These are phyloP conservation scores for Penstemon eatonii DNA, from an alignment of 257 asterid species.

Conservation along the genomic window DNA sequence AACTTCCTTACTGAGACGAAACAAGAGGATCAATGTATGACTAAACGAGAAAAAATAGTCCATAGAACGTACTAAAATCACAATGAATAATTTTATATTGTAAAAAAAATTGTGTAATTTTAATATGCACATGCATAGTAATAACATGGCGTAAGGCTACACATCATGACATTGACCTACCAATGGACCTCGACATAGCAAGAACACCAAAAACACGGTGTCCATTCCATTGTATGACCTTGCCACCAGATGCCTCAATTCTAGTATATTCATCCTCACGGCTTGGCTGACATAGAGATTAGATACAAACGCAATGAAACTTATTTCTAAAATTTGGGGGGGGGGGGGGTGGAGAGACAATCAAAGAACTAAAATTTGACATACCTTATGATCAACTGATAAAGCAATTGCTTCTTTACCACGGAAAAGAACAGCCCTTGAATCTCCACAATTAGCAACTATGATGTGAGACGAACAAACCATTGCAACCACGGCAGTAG, in stretches of 20 bases:
- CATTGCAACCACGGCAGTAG: constrained; percentile 81
- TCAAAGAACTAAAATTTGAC: constrained; percentile 4
- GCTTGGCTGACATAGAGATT: constrained; percentile 51
- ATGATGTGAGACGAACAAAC: constrained; percentile 75
- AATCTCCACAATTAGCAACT: constrained; percentile 86
- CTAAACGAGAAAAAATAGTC: not conserved
- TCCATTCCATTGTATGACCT: constrained; percentile 90
- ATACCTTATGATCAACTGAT: constrained; percentile 81
- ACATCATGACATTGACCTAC: constrained; percentile 40
- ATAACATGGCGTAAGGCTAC: not conserved
- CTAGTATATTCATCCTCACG: constrained; percentile 84
- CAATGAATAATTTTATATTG: not conserved
- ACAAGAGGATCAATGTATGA: not conserved
- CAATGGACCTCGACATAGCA: constrained; percentile 94
- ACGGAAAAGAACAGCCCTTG: constrained; percentile 87
- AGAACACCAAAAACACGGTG: constrained; percentile 90
- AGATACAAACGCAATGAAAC: constrained; percentile 11
- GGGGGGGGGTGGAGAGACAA: not conserved
- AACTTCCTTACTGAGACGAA: not conserved
- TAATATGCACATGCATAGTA: not conserved
- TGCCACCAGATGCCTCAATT: constrained; percentile 91
- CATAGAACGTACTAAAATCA: not conserved
- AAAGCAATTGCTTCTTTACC: constrained; percentile 79
- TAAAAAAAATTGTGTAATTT: not conserved
- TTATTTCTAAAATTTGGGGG: not conserved